Evolutionary conservation across 2,329 filamentous ascomycete genomes (phyloP).

Genomic region (Alternaria metachromatica): DNA sequence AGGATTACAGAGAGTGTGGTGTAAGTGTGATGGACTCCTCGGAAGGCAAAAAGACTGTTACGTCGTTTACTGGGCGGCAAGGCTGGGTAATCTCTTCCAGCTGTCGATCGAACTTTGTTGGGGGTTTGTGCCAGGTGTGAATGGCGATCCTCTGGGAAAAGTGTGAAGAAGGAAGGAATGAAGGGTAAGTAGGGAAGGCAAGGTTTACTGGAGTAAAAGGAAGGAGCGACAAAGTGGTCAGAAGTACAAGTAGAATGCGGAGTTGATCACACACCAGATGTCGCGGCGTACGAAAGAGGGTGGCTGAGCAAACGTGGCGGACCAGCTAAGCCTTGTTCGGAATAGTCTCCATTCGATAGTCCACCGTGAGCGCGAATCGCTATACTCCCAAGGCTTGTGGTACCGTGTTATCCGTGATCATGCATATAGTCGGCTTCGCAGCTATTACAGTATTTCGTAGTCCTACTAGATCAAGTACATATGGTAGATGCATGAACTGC

Average conservation of each 20-base stretch:
- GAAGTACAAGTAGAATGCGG: not conserved
- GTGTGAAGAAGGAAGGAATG: not conserved
- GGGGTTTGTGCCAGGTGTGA: not conserved
- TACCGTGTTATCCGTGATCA: conserved; percentile 2
- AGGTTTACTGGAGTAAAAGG: not conserved
- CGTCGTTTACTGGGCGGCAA: conserved; percentile 4
- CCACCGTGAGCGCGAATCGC: not conserved
- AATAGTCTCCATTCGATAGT: not conserved
- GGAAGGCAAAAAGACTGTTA: not conserved
- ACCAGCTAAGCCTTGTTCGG: conserved; percentile 1
- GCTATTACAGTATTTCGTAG: not conserved
- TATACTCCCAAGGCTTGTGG: not conserved
- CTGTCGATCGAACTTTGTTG: not conserved
- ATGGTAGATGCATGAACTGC: not conserved
- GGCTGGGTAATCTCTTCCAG: conserved; percentile 9
- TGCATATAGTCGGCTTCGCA: not conserved
- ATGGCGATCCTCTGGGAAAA: not conserved
- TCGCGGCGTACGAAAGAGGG: conserved; percentile 15
- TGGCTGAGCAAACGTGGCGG: conserved; percentile 17
- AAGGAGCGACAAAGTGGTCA: conserved; percentile 1
- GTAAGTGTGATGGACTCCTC: not conserved
- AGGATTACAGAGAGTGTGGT: not conserved
- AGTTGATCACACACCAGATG: conserved; percentile 16
- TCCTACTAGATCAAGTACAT: not conserved
- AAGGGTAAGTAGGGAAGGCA: not conserved